Conservation (phyloP, 202 grass and related monocot species). For the Schoenoplectus tabernaemontani region DNA sequence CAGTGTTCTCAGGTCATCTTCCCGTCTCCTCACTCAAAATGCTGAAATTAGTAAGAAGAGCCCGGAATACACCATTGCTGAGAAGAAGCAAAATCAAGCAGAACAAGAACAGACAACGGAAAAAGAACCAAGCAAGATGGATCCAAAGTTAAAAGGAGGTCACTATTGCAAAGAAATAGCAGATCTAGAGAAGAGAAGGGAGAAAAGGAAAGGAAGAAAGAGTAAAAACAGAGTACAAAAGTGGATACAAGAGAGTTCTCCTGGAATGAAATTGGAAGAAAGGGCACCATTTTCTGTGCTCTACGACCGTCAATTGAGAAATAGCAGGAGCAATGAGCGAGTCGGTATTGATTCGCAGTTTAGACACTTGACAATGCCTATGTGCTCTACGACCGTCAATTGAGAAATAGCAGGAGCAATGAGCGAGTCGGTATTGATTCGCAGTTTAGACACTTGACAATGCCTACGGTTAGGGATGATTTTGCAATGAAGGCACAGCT, state of each 20-base stretch:
- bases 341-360: constrained; percentile 5
- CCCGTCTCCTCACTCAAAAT: background rate
- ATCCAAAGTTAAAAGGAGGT: background rate
- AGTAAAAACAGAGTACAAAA: constrained; percentile 16
- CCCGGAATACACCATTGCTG: background rate
- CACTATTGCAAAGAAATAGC: background rate
- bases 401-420: background rate
- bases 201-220: constrained; percentile 1
- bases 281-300: background rate
- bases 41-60: background rate
- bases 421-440: background rate
- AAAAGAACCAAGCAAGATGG: background rate
- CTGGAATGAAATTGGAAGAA: background rate
- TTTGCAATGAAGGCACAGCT: constrained; percentile 59
- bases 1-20: constrained; percentile 25
- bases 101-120: background rate
- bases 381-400: background rate
- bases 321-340: background rate
- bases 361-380: too few species aligned
- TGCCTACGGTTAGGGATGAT: constrained; percentile 29
- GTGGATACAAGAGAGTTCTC: constrained; percentile 14
- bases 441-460: constrained; percentile 18
- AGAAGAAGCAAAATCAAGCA: background rate
- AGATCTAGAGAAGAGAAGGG: background rate
- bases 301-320: background rate